Base-by-base conservation (phyloP, 1,284 basidiomycete genomes). In the Amylostereum chailletii region DNA sequence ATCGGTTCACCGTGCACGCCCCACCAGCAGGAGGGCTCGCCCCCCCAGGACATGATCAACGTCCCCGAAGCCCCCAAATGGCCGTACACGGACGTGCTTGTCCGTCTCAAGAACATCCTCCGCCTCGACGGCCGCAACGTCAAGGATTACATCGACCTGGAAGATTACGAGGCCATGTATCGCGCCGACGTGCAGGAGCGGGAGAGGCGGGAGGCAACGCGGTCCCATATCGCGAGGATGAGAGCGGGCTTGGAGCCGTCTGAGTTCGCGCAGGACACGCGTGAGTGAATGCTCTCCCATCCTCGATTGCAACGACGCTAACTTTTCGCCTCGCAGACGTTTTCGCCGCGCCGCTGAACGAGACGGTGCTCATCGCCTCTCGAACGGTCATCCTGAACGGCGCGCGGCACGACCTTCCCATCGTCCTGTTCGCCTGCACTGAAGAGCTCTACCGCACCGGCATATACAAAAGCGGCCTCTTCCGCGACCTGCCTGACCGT, bases 361-460 rank as follows among this genome's bases (percentile, higher is more conserved):
- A 75, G 33, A 69, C 73, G 3, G 62, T 72, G 2, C 57, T 68
- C 27, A 72, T 74, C 48, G 73, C 76, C 0, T 74, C 76, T 3
- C 67, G 67, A 1, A 60, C 63, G 3, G 68, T 75, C 19, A 60
- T 74, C 19, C 59, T 83, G 4, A 74, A 71, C 6, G 77, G 77
- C n/a, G 70, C 70, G 44, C 69, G 72, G 50, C 75, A 78, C 51
- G 61, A 75, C 51, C 59, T 84, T 2, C 81, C 82, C 0, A 67
- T 74, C 36, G 69, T 81, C 2, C 74, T 78, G 19, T 73, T 77
- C 29, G 67, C 72, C 2, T 80, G 76, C 52, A 63, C 83, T 11
- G 79, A 83, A 50, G 79, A 83, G 59, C 60, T 84, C 9, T 81
- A 78, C 56, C 70, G 75, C 30, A 74, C 74, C 34, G 72, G 71